Evolutionary conservation across 2,329 filamentous ascomycete genomes (phyloP).

Genomic region (Xylariaceae sp.): DNA sequence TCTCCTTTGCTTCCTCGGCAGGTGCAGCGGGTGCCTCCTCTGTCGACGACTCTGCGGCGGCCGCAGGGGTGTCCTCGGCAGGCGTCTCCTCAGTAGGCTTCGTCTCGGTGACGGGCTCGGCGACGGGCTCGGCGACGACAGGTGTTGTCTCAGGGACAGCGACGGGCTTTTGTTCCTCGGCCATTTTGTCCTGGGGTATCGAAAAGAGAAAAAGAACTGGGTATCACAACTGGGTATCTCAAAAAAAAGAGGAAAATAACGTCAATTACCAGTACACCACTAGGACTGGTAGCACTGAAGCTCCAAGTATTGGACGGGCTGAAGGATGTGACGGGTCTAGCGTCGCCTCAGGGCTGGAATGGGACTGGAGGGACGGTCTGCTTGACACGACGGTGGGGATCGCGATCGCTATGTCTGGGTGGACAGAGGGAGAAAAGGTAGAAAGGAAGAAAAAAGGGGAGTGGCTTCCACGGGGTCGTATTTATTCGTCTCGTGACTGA

Average conservation of each 20-base stretch:
- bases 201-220: constrained; percentile 34
- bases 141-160: constrained; percentile 53
- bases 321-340: constrained; percentile 14
- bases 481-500: constrained; percentile 35
- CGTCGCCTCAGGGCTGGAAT: constrained; percentile 13
- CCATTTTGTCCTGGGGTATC: constrained; percentile 55
- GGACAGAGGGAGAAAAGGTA: constrained; percentile 28
- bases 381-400: constrained; percentile 14
- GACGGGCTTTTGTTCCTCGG: constrained; percentile 68
- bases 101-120: constrained; percentile 35
- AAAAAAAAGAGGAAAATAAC: constrained; percentile 43
- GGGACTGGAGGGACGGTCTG: constrained; percentile 6
- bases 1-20: constrained; percentile 45
- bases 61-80: constrained; percentile 39
- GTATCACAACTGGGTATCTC: constrained; percentile 50
- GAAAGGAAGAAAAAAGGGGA: constrained; percentile 30
- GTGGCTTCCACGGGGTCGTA: constrained; percentile 32
- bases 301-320: constrained; percentile 12
- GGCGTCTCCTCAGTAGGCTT: constrained; percentile 27
- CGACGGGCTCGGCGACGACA: constrained; percentile 37
- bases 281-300: constrained; percentile 8
- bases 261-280: constrained; percentile 20
- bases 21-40: constrained; percentile 36
- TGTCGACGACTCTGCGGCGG: constrained; percentile 40
- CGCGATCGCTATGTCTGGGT: constrained; percentile 17